Evolutionary conservation across 106 monocot species (phyloP).

Genomic region (Acorus gramineus): DNA sequence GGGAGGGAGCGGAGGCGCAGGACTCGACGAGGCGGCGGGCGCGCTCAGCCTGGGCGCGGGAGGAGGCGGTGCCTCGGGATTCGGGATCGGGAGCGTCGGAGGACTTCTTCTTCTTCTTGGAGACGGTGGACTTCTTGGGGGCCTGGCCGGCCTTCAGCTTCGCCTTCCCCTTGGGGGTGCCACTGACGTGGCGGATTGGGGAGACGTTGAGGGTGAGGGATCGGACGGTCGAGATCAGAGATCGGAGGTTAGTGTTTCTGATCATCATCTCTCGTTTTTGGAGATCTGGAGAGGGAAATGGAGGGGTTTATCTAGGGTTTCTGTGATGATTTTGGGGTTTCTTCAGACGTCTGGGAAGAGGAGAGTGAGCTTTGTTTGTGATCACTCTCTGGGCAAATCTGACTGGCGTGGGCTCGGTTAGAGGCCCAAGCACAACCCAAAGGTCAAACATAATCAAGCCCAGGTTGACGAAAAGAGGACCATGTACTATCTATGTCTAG

Average conservation of each 20-base stretch:
- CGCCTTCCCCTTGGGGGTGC: slow-evolving; percentile 97
- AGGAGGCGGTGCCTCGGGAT: slow-evolving; percentile 4
- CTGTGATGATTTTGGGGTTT: too few species aligned
- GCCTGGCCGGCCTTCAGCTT: slow-evolving; percentile 58
- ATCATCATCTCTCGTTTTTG: not conserved
- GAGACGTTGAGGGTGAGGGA: not conserved
- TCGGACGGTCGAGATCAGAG: not conserved
- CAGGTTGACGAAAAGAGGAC: too few species aligned
- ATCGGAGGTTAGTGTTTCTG: not conserved
- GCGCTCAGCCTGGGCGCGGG: slow-evolving; percentile 24
- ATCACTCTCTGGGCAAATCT: too few species aligned
- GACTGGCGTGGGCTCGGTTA: too few species aligned
- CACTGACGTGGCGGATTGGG: slow-evolving; percentile 43
- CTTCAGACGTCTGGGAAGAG: too few species aligned
- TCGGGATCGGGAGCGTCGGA: not conserved
- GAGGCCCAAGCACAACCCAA: too few species aligned
- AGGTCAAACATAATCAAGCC: too few species aligned
- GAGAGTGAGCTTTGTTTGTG: too few species aligned
- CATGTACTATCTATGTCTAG: too few species aligned
- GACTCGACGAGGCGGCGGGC: slow-evolving; percentile 38
- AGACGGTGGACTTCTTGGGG: slow-evolving; percentile 55
- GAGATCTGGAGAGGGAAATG: too few species aligned
- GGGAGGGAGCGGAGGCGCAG: slow-evolving; percentile 62
- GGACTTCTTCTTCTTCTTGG: slow-evolving; percentile 41
- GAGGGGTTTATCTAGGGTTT: too few species aligned